Conservation (phyloP, 352 stramenopile species). For the Phytophthora macrochlamydospora region DNA sequence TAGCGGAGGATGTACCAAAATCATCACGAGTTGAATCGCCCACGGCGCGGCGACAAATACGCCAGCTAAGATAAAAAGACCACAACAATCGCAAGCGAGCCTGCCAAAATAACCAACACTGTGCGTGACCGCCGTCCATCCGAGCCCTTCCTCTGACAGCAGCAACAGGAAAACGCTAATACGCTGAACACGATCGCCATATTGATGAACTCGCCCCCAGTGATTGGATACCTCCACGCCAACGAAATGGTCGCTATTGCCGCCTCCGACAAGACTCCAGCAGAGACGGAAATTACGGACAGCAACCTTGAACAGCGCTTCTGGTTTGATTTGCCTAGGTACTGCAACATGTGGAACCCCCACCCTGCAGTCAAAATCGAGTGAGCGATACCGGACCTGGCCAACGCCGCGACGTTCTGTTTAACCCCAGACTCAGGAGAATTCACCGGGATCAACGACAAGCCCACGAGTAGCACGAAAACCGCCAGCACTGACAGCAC, state of each 20-base stretch:
- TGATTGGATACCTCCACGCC: constrained; percentile 23
- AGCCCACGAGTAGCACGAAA: constrained; percentile 14
- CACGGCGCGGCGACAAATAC: constrained; percentile 27
- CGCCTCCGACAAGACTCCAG: constrained; percentile 16
- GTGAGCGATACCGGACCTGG: constrained; percentile 19
- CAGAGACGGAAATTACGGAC: not conserved
- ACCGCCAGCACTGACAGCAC: constrained; percentile 16
- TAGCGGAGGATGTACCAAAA: constrained; percentile 28
- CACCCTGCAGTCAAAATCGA: constrained; percentile 8
- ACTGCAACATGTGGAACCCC: constrained; percentile 22
- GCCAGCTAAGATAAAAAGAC: constrained; percentile 33
- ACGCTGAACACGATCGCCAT: constrained; percentile 4
- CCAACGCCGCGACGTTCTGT: constrained; percentile 1
- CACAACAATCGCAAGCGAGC: constrained; percentile 9
- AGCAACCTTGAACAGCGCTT: constrained; percentile 4
- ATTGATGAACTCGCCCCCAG: constrained; percentile 13
- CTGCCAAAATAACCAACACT: constrained; percentile 8
- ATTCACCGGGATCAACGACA: constrained; percentile 20
- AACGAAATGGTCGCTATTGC: constrained; percentile 13
- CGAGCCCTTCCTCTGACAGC: constrained; percentile 2
- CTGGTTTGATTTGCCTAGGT: constrained; percentile 4
- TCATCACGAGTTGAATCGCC: constrained; percentile 30
- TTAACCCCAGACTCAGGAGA: constrained; percentile 15
- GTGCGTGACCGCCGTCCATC: constrained; percentile 8
- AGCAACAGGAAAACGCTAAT: constrained; percentile 11